Evolutionary conservation across 108 stramenopile species (phyloP).

Genomic region (Conticribra guillardii): DNA sequence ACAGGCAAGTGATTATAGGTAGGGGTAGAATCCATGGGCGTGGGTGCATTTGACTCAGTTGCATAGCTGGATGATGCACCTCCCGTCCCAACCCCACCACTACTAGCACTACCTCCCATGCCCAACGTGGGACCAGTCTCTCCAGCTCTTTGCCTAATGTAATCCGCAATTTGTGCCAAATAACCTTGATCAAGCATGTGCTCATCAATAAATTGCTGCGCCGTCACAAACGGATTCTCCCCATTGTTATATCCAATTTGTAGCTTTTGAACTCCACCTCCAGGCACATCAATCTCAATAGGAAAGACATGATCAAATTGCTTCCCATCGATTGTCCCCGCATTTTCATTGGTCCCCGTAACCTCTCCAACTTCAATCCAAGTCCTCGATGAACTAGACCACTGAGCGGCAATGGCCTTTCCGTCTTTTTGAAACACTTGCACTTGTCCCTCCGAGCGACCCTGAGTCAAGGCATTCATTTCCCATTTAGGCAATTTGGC

Average conservation of each 20-base stretch:
- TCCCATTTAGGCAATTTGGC: constrained; percentile 92
- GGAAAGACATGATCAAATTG: constrained; percentile 93
- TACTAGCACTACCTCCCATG: constrained; percentile 24
- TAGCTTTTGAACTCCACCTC: constrained; percentile 83
- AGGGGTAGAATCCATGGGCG: constrained; percentile 27
- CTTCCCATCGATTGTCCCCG: constrained; percentile 84
- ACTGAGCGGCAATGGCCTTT: constrained; percentile 94
- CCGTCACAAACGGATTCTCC: constrained; percentile 95
- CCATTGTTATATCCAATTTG: constrained; percentile 96
- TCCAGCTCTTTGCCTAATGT: constrained; percentile 83
- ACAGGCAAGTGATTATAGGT: constrained; percentile 73
- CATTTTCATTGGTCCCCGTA: constrained; percentile 77
- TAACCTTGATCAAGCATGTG: constrained; percentile 90
- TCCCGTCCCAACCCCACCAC: constrained; percentile 17
- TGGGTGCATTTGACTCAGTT: constrained; percentile 8
- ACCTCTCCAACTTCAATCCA: constrained; percentile 98
- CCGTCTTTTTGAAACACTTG: constrained; percentile 89
- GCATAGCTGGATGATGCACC: constrained; percentile 8
- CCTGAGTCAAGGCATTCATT: constrained; percentile 58
- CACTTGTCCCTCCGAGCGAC: constrained; percentile 89
- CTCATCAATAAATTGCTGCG: constrained; percentile 95
- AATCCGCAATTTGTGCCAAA: constrained; percentile 91
- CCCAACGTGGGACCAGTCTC: constrained; percentile 67
- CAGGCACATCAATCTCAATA: constrained; percentile 91
- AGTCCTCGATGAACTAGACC: constrained; percentile 73